Evolutionary conservation across 1,139 yeast species (phyloP).

Genomic region (Scheffersomyces stambukii): DNA sequence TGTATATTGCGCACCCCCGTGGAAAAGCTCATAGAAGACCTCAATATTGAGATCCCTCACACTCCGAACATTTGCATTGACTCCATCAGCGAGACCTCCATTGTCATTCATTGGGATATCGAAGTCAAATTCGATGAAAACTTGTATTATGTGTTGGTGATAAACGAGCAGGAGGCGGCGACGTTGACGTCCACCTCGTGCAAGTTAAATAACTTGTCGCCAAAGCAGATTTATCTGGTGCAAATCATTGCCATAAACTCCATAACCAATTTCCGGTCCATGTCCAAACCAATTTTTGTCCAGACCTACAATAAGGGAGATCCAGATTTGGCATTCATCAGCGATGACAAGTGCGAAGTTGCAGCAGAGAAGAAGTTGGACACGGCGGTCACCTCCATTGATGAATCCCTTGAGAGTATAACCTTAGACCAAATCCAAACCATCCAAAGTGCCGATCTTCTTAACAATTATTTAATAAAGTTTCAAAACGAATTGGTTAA

Average conservation of each 20-base stretch:
- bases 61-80: constrained; percentile 40
- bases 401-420: constrained; percentile 10
- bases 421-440: constrained; percentile 15
- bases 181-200: constrained; percentile 35
- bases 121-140: constrained; percentile 28
- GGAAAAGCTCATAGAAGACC: constrained; percentile 30
- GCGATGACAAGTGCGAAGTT: constrained; percentile 8
- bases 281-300: constrained; percentile 27
- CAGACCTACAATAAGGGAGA: constrained; percentile 11
- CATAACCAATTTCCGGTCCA: constrained; percentile 33
- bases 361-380: constrained; percentile 3
- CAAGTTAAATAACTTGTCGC: constrained; percentile 29
- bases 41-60: constrained; percentile 41
- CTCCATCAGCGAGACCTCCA: constrained; percentile 25
- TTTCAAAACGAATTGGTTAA: constrained; percentile 29
- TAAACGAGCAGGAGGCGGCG: constrained; percentile 38
- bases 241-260: constrained; percentile 39
- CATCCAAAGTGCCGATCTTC: constrained; percentile 15
- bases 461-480: constrained; percentile 20
- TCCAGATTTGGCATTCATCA: constrained; percentile 6
- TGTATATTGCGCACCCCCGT: constrained; percentile 35
- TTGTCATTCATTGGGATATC: constrained; percentile 43
- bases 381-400: constrained; percentile 4
- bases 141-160: constrained; percentile 31
- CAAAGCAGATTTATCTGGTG: constrained; percentile 29